Evolutionary conservation across 331 rosid genomes (phyloP).

Genomic region (Saraca asoca): DNA sequence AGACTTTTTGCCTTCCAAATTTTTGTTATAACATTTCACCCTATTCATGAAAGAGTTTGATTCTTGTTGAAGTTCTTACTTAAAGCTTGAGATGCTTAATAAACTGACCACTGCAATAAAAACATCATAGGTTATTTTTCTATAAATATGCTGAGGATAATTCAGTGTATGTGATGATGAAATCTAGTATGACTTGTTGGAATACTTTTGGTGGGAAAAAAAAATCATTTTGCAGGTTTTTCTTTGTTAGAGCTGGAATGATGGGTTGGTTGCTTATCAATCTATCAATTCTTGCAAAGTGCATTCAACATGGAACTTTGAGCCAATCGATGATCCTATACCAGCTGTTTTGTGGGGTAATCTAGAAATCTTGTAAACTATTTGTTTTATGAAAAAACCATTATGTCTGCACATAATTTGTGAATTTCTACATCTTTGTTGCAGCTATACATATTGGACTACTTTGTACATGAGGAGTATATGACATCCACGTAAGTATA

Average conservation of each 20-base stretch:
- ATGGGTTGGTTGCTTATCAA: conserved; percentile 95
- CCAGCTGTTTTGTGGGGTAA: conserved; percentile 83
- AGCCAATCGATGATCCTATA: conserved; percentile 79
- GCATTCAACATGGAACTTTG: conserved; percentile 59
- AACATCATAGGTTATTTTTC: neutral
- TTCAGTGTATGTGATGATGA: conserved; percentile 17
- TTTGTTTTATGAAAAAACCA: neutral
- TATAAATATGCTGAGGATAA: conserved; percentile 4
- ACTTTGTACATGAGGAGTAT: conserved; percentile 84
- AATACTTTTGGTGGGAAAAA: conserved; percentile 6
- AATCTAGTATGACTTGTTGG: conserved; percentile 31
- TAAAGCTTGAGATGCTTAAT: conserved; percentile 12
- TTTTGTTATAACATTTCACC: conserved; percentile 3
- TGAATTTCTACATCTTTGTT: conserved; percentile 34
- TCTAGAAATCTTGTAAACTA: conserved; percentile 32
- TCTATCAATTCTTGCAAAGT: conserved; percentile 74
- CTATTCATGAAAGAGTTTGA: neutral
- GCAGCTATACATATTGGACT: conserved; percentile 87
- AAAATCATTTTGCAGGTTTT: conserved; percentile 65
- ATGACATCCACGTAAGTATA: conserved; percentile 96
- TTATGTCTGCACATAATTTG: conserved; percentile 4
- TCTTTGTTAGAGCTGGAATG: conserved; percentile 98
- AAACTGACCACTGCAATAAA: conserved; percentile 7
- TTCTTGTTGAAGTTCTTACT: neutral
- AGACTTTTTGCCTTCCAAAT: neutral